These are phyloP conservation scores for Aureobasidium leucospermi DNA, from an alignment of 2,329 filamentous ascomycete genomes.

Conservation along the genomic window DNA sequence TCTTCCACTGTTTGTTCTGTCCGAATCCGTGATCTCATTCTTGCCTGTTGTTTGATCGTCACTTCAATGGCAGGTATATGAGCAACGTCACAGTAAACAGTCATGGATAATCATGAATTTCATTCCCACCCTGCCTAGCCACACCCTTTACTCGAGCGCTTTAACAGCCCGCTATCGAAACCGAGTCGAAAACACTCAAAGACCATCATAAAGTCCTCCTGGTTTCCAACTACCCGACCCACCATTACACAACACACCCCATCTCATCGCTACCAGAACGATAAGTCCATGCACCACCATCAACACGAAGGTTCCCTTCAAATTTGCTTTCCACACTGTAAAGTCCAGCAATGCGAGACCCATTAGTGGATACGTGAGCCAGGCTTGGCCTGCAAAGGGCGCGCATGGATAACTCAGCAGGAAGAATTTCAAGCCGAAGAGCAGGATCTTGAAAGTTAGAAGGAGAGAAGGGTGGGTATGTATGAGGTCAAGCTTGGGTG, in stretches of 20 bases:
- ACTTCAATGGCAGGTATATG: too few species aligned
- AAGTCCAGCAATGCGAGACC: slow-evolving; percentile 64
- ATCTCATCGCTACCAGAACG: slow-evolving; percentile 29
- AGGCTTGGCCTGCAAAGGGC: slow-evolving; percentile 60
- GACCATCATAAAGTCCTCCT: neutral
- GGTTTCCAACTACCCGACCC: neutral
- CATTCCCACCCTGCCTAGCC: too few species aligned
- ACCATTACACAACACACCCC: neutral
- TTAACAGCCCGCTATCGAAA: neutral
- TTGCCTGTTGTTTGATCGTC: too few species aligned
- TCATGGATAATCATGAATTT: too few species aligned
- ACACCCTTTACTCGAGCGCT: too few species aligned
- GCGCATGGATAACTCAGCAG: slow-evolving; percentile 62
- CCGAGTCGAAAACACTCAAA: neutral
- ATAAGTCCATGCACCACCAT: slow-evolving; percentile 41
- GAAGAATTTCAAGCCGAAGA: slow-evolving; percentile 64
- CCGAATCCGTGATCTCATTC: too few species aligned
- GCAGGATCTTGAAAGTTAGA: slow-evolving; percentile 40
- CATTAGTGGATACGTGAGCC: slow-evolving; percentile 61
- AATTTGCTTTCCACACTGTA: slow-evolving; percentile 21
- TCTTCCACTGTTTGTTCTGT: neutral
- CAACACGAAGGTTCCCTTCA: slow-evolving; percentile 34
- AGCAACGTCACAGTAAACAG: too few species aligned
- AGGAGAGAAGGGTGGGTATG: slow-evolving; percentile 28
- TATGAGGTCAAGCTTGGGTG: slow-evolving; percentile 26